phyloP scores from a whole-genome alignment of 371 early-diverging fungal species.

The Mucor ambiguus region DNA sequence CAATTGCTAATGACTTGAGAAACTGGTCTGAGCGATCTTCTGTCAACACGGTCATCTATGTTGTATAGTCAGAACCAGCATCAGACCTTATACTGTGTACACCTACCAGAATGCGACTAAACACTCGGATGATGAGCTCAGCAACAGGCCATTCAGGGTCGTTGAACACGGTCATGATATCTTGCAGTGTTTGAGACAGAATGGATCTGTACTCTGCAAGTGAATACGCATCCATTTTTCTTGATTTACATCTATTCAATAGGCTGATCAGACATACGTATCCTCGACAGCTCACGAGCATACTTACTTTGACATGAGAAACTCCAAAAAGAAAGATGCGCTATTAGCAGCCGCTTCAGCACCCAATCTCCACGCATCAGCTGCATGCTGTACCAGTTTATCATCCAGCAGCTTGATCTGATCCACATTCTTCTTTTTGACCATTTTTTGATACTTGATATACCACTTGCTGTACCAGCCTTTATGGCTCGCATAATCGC shows the following conservation, averaged over 20 bases:
- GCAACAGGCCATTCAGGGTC: slow-evolving; percentile 95
- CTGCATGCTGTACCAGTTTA: slow-evolving; percentile 22
- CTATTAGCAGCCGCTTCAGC: slow-evolving; percentile 64
- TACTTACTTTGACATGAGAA: slow-evolving; percentile 59
- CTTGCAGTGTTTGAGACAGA: slow-evolving; percentile 72
- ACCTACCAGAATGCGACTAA: slow-evolving; percentile 67
- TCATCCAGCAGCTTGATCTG: slow-evolving; percentile 25
- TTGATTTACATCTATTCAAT: slow-evolving; percentile 53
- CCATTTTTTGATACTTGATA: slow-evolving; percentile 32
- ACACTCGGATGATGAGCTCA: slow-evolving; percentile 64
- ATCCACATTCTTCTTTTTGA: slow-evolving; percentile 30
- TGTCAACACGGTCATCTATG: slow-evolving; percentile 58
- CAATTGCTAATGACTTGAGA: slow-evolving; percentile 73
- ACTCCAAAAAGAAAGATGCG: slow-evolving; percentile 65
- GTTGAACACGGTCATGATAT: slow-evolving; percentile 70
- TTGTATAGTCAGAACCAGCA: not conserved
- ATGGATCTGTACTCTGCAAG: slow-evolving; percentile 78
- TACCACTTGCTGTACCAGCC: slow-evolving; percentile 41
- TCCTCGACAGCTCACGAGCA: too few species aligned
- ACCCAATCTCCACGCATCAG: slow-evolving; percentile 38
- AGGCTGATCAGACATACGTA: not conserved
- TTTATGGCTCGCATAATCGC: slow-evolving; percentile 24
- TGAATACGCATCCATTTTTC: slow-evolving; percentile 43
- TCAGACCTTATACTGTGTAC: not conserved
- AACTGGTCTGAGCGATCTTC: slow-evolving; percentile 61